A percentile compares a stretch with the other conserved stretches of the same genome.
These are phyloP conservation scores for Theobroma cacao DNA, from an alignment of 345 rosid genomes.

Conservation along the genomic window DNA sequence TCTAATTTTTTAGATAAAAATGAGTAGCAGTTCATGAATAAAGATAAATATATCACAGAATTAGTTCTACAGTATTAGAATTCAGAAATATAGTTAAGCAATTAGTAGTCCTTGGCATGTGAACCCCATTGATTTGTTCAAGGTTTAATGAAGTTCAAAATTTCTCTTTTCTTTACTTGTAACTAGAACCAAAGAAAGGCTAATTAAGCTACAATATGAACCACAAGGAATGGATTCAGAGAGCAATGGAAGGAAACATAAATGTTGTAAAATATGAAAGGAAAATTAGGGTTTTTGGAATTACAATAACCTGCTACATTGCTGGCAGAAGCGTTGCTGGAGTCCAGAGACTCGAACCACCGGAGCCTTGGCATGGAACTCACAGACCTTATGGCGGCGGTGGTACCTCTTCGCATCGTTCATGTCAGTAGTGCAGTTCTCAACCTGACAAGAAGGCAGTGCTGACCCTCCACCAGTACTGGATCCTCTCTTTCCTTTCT, in stretches of 20 bases:
- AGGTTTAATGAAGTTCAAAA: not conserved
- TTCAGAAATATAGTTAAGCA: not conserved
- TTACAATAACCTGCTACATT: conserved; percentile 92
- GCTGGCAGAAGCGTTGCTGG: conserved; percentile 93
- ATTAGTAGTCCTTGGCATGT: not conserved
- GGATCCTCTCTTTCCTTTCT: conserved; percentile 41
- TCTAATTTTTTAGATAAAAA: not conserved
- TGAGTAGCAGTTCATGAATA: not conserved
- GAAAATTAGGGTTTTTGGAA: conserved; percentile 37
- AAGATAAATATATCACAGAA: not conserved
- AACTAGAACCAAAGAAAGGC: not conserved
- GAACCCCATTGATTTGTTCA: not conserved
- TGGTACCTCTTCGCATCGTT: conserved; percentile 68
- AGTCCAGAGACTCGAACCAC: conserved; percentile 51
- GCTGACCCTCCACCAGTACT: conserved; percentile 22
- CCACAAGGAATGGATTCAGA: not conserved
- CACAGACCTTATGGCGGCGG: conserved; percentile 86
- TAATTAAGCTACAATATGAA: not conserved
- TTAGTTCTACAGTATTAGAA: not conserved
- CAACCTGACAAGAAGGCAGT: conserved; percentile 55
- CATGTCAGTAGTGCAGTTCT: conserved; percentile 62
- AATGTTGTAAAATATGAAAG: not conserved
- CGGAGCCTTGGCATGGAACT: conserved; percentile 76
- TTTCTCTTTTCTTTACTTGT: not conserved
- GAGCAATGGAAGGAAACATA: not conserved